Base-by-base conservation (phyloP, 2,329 filamentous ascomycete species). In the Orbilia oligospora region DNA sequence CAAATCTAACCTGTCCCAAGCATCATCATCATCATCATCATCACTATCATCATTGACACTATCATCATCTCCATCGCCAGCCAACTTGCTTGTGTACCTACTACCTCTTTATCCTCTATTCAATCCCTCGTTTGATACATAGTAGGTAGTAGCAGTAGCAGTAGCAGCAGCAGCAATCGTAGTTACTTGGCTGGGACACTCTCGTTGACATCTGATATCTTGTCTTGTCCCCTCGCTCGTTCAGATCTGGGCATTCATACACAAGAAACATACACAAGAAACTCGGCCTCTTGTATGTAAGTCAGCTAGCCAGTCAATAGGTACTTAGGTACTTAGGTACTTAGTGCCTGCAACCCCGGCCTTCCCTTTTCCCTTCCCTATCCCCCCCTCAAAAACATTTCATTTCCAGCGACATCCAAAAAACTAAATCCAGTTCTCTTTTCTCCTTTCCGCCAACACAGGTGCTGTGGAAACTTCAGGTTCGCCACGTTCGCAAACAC, bases 401-500 rank as follows among this genome's bases (percentile, higher is more conserved):
- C 44, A 5, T 18, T 18, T 46, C 38, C 38, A 12, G 12, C 38
- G n/a, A 46, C 44, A 20, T 46, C 18, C n/a, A 1, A 46, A 9
- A 46, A 6, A 46, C 44, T 46, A 18, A 36, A 51, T 20, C 38
- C 38, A n/a, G 12, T 36, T 22, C 8, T 20, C 24, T 30, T 30
- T 14, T 51, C 33, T 27, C 51, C 46, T 22, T 53, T 30, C 30
- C n/a, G 18, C 6, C 18, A 69, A 69, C 22, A 48, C 51, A 44
- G 49, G 56, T 44, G 56, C 56, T 44, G 36, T 20, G 18, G 44
- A 46, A 46, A 46, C 10, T 16, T 5, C 38, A 41, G 14, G 30
- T 38, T 30, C 9, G 53, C 22, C 49, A 49, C 61, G 20, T 22
- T 46, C 48, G 16, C 51, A 70, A 46, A 48, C 33, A 27, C 53